Conservation (phyloP, 805 yeast species). For the Ogataea methanolica region DNA sequence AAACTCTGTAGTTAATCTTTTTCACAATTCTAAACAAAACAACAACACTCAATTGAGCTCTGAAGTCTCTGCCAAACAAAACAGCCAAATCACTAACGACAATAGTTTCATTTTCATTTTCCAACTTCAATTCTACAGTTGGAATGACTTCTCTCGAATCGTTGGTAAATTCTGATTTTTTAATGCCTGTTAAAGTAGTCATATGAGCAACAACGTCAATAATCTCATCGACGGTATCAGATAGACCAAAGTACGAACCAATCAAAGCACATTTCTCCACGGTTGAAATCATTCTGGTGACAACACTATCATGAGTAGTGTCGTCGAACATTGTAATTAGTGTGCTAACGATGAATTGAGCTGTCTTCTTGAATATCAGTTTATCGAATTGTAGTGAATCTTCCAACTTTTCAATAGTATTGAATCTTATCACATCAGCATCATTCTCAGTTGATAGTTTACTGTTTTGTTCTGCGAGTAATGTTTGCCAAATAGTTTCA, state of each 20-base stretch:
- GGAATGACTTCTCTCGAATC: slow-evolving; percentile 39
- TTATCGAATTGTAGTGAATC: slow-evolving; percentile 57
- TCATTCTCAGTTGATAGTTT: slow-evolving; percentile 16
- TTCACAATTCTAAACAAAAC: slow-evolving; percentile 76
- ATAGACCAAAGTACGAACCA: slow-evolving; percentile 59
- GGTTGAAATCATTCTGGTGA: slow-evolving; percentile 81
- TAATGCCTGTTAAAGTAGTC: slow-evolving; percentile 55
- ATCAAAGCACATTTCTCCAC: slow-evolving; percentile 80
- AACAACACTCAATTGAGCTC: slow-evolving; percentile 85
- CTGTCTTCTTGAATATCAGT: slow-evolving; percentile 60
- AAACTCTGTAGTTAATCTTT: slow-evolving; percentile 46
- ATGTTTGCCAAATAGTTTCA: slow-evolving; percentile 78
- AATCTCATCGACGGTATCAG: slow-evolving; percentile 57
- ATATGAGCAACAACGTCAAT: slow-evolving; percentile 62
- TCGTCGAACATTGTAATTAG: slow-evolving; percentile 75
- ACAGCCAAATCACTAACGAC: slow-evolving; percentile 81
- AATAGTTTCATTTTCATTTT: slow-evolving; percentile 51
- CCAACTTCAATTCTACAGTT: slow-evolving; percentile 42
- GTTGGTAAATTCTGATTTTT: slow-evolving; percentile 22
- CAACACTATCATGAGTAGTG: slow-evolving; percentile 86
- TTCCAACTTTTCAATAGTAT: slow-evolving; percentile 11
- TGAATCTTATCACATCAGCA: slow-evolving; percentile 3
- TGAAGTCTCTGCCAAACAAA: slow-evolving; percentile 82
- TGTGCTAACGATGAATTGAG: slow-evolving; percentile 64
- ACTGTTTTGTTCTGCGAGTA: slow-evolving; percentile 47